phyloP scores from a whole-genome alignment of 345 rosid genomes.

The Salix caprea region DNA sequence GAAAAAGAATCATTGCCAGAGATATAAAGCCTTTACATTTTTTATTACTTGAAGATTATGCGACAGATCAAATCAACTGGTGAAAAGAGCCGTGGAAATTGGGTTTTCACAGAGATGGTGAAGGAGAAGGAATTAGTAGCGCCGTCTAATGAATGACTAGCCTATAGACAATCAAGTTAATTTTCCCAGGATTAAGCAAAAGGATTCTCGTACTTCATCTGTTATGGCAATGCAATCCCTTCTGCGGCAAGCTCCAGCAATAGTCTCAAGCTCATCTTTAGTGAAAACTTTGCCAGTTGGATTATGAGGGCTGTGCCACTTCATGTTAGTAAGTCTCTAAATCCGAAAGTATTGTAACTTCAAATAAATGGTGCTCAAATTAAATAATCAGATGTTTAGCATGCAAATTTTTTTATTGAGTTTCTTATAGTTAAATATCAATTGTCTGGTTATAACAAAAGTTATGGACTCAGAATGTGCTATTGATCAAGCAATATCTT shows the following conservation, averaged over 20 bases:
- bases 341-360: background rate
- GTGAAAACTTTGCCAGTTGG: constrained; percentile 70
- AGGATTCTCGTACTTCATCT: constrained; percentile 44
- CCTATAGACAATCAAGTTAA: background rate
- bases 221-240: constrained; percentile 54
- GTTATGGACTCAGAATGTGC: background rate
- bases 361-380: background rate
- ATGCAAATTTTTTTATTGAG: background rate
- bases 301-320: constrained; percentile 54
- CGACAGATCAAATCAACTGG: background rate
- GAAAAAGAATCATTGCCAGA: background rate
- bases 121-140: background rate
- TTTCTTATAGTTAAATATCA: background rate
- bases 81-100: background rate
- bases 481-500: background rate
- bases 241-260: constrained; percentile 49
- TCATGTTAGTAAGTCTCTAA: constrained; percentile 16
- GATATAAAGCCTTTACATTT: background rate
- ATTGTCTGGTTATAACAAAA: background rate
- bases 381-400: background rate
- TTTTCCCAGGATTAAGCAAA: constrained; percentile 5
- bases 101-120: background rate
- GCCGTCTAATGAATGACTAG: background rate
- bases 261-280: constrained; percentile 43
- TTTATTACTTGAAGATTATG: background rate